phyloP scores from a whole-genome alignment of 2,329 filamentous ascomycete species.

The Neonectria coccinea region DNA sequence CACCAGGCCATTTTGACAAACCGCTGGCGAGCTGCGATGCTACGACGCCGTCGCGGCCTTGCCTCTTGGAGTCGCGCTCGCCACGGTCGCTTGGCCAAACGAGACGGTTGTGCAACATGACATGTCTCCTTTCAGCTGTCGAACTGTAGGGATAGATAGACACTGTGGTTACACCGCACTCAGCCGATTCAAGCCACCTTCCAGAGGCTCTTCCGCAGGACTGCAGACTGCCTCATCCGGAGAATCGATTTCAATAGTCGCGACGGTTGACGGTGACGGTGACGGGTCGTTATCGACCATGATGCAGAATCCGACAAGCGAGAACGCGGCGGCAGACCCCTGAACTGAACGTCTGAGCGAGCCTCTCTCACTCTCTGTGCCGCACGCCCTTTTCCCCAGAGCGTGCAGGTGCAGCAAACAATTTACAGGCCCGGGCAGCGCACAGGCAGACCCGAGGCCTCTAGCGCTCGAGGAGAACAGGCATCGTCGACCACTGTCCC shows the following conservation, averaged over 20 bases:
- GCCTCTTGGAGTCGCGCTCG: slow-evolving; percentile 29
- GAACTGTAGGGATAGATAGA: neutral
- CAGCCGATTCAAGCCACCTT: slow-evolving; percentile 36
- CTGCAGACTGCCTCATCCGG: slow-evolving; percentile 19
- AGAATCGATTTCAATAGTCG: slow-evolving; percentile 35
- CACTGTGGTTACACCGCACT: slow-evolving; percentile 30
- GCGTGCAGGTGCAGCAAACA: slow-evolving; percentile 42
- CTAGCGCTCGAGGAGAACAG: slow-evolving; percentile 9
- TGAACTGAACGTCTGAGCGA: neutral
- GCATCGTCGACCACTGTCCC: slow-evolving; percentile 21
- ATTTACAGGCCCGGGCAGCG: slow-evolving; percentile 28
- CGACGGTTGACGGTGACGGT: slow-evolving; percentile 26
- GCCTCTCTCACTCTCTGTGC: slow-evolving; percentile 18
- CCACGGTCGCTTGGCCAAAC: slow-evolving; percentile 31
- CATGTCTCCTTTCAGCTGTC: slow-evolving; percentile 22
- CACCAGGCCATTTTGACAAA: slow-evolving; percentile 18
- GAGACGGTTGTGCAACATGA: slow-evolving; percentile 34
- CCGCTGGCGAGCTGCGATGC: slow-evolving; percentile 37
- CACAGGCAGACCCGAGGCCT: slow-evolving; percentile 35
- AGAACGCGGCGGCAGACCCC: slow-evolving; percentile 29
- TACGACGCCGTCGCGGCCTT: slow-evolving; percentile 27
- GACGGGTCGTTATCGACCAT: slow-evolving; percentile 20
- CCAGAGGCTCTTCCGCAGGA: neutral
- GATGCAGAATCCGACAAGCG: slow-evolving; percentile 25
- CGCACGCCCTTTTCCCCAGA: slow-evolving; percentile 35